These are phyloP conservation scores for Dactylellina leptospora DNA, from an alignment of 2,329 filamentous ascomycete species.

Conservation along the genomic window DNA sequence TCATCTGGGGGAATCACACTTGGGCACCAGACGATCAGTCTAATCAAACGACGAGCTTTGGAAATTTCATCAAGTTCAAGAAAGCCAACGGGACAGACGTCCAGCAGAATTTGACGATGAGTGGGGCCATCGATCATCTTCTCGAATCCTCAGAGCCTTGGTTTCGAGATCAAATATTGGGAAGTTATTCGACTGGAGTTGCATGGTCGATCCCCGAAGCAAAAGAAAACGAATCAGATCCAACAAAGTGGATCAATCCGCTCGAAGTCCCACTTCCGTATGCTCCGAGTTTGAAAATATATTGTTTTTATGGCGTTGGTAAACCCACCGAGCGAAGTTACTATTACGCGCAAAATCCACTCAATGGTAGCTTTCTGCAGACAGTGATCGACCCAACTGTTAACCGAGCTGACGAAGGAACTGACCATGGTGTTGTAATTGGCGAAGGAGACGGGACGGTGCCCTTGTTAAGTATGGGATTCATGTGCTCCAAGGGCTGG, in stretches of 20 bases:
- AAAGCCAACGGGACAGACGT: conserved; percentile 70
- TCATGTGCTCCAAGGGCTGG: conserved; percentile 98
- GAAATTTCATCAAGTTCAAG: conserved; percentile 85
- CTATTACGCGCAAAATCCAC: conserved; percentile 71
- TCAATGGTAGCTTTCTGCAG: conserved; percentile 42
- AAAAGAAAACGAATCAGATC: conserved; percentile 74
- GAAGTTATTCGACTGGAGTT: conserved; percentile 86
- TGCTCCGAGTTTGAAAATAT: conserved; percentile 90
- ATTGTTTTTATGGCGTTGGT: conserved; percentile 89
- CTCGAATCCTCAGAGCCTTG: conserved; percentile 81
- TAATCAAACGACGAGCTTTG: conserved; percentile 76
- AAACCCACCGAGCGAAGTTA: conserved; percentile 93
- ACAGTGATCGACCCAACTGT: conserved; percentile 67
- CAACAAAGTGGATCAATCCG: conserved; percentile 91
- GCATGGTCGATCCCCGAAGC: conserved; percentile 64
- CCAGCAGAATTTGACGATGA: conserved; percentile 78
- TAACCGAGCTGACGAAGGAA: conserved; percentile 60
- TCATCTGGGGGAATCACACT: conserved; percentile 79
- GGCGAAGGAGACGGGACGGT: conserved; percentile 97
- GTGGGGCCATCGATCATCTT: conserved; percentile 79
- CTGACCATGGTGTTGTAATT: conserved; percentile 89
- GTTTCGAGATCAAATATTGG: conserved; percentile 78
- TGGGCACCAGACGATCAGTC: conserved; percentile 82
- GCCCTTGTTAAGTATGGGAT: conserved; percentile 87
- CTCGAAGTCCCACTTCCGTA: conserved; percentile 86